A percentile compares a stretch with the other conserved stretches of the same genome.
Evolutionary conservation across 2,329 filamentous ascomycete species (phyloP).

Genomic region (Didymellaceae sp.): DNA sequence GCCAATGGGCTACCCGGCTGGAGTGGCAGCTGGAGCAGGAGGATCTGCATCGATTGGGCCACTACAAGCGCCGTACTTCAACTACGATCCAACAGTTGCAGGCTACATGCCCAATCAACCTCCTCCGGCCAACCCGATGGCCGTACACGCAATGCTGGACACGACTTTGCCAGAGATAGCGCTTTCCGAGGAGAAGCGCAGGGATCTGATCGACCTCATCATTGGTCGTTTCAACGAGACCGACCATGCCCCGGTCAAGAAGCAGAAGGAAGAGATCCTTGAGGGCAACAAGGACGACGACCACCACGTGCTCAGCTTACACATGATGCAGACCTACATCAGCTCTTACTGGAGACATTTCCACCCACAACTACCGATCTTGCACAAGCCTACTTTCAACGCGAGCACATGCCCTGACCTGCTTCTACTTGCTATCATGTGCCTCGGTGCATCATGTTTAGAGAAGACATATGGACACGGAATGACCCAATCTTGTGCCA

Average conservation of each 20-base stretch:
- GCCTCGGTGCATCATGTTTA: conserved; percentile 87
- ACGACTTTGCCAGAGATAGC: conserved; percentile 78
- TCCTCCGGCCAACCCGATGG: conserved; percentile 80
- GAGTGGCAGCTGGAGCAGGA: conserved; percentile 47
- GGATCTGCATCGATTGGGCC: conserved; percentile 50
- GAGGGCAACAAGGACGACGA: conserved; percentile 75
- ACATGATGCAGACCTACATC: conserved; percentile 94
- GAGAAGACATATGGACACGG: conserved; percentile 80
- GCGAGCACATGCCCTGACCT: conserved; percentile 86
- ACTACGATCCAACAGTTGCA: conserved; percentile 57
- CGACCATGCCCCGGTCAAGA: conserved; percentile 74
- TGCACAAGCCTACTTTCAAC: conserved; percentile 92
- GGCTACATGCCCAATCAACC: conserved; percentile 57
- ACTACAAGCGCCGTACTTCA: conserved; percentile 58
- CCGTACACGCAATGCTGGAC: conserved; percentile 83
- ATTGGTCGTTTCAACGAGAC: conserved; percentile 81
- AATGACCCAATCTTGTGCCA: conserved; percentile 76
- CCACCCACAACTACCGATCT: conserved; percentile 89
- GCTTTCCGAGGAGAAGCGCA: conserved; percentile 86
- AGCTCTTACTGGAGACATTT: conserved; percentile 93
- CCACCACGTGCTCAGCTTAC: conserved; percentile 73
- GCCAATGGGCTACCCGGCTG: conserved; percentile 46
- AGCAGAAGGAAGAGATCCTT: conserved; percentile 77
- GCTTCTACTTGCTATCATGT: conserved; percentile 86
- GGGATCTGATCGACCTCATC: conserved; percentile 83